Percentiles rank a stretch among this genome's conserved stretches.
These are phyloP conservation scores for Ceriops zippeliana DNA, from an alignment of 345 rosid genomes.

Conservation along the genomic window DNA sequence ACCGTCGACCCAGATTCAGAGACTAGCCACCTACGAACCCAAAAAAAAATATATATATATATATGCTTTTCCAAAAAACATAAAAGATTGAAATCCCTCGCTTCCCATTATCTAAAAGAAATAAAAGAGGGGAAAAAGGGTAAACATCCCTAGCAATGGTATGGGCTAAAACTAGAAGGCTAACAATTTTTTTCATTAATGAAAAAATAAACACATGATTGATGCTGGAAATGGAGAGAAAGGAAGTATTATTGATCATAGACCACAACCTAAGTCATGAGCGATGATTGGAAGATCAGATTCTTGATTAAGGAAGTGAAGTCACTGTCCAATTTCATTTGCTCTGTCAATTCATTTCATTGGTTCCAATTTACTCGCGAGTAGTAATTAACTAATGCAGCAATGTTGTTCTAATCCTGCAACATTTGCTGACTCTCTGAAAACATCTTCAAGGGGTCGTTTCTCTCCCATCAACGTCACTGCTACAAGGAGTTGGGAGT, in stretches of 20 bases:
- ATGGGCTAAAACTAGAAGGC: background rate
- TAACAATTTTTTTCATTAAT: background rate
- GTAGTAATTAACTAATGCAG: background rate
- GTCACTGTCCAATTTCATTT: background rate
- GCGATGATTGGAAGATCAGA: background rate
- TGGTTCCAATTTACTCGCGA: constrained; percentile 4
- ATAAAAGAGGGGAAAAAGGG: too few relatives aligned
- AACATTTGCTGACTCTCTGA: constrained; percentile 3
- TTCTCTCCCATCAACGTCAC: constrained; percentile 11
- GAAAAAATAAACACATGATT: too few relatives aligned
- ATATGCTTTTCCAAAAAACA: too few relatives aligned
- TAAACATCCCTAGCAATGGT: background rate
- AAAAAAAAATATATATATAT: too few relatives aligned
- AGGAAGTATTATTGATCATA: background rate
- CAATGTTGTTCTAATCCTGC: background rate
- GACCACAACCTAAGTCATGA: background rate
- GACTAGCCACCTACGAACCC: too few relatives aligned
- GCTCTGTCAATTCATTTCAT: background rate
- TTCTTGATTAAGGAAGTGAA: background rate
- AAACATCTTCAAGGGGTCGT: constrained; percentile 5
- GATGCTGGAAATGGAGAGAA: background rate
- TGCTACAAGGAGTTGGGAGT: background rate
- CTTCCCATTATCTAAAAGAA: too few relatives aligned
- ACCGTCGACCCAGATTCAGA: too few relatives aligned
- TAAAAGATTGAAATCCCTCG: too few relatives aligned